These are phyloP conservation scores for Nadsonia commutata DNA, from an alignment of 1,139 yeast species.

Conservation along the genomic window DNA sequence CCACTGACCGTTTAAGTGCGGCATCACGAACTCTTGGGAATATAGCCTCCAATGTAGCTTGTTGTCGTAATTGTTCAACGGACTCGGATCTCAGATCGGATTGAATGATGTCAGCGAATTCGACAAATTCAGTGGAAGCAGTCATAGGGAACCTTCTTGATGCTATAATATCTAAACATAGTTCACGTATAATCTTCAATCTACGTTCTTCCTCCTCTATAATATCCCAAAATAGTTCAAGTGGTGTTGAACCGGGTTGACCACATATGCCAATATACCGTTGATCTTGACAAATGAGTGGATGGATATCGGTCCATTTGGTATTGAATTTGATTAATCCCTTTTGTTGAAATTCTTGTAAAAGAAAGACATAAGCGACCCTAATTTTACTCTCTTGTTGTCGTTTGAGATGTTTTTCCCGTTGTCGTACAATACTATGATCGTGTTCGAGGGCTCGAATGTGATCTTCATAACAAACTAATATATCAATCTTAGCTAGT, in stretches of 20 bases:
- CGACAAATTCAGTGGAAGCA: conserved; percentile 13
- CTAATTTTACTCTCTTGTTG: conserved; percentile 54
- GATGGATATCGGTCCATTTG: conserved; percentile 43
- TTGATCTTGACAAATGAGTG: conserved; percentile 39
- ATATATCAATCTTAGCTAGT: conserved; percentile 44
- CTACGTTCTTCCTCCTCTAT: conserved; percentile 48
- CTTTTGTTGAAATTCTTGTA: conserved; percentile 26
- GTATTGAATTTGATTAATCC: conserved; percentile 39
- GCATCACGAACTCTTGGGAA: conserved; percentile 3
- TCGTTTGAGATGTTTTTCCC: conserved; percentile 26
- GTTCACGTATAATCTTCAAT: conserved; percentile 44
- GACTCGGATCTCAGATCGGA: conserved; percentile 10
- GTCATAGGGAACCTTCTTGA: conserved; percentile 19
- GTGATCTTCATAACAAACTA: conserved; percentile 37
- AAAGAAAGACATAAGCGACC: conserved; percentile 36
- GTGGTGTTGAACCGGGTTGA: conserved; percentile 63
- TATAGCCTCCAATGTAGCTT: conserved; percentile 3
- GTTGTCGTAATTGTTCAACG: conserved; percentile 2
- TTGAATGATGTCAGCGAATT: conserved; percentile 15
- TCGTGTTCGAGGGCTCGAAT: conserved; percentile 31
- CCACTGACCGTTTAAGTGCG: conserved; percentile 12
- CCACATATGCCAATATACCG: conserved; percentile 55
- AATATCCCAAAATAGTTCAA: conserved; percentile 66
- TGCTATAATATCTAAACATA: conserved; percentile 38
- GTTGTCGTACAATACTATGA: conserved; percentile 24